Evolutionary conservation across 371 early-diverging fungal genomes (phyloP), one percentile per base, ranked within the genome.

Genomic region (Haplosporangium sp.): DNA sequence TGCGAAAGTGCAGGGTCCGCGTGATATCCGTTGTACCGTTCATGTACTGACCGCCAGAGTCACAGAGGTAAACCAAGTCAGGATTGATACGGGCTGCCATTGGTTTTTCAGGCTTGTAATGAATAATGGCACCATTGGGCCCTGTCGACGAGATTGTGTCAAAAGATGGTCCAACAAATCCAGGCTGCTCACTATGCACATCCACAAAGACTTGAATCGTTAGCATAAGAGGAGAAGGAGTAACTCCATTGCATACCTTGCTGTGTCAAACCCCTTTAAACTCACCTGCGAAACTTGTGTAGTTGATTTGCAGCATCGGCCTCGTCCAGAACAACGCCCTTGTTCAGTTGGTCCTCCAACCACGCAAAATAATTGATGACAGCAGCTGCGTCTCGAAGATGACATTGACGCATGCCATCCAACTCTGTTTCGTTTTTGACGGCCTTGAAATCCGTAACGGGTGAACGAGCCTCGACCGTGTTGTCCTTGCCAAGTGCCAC

Each of bases 1-100:
- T 83, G 36, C 95, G 94, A 85, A 99, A 98, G 80, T 96, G 96
- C 38, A 93, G 81, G 5, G 99, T 99, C 59, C 99, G 92, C 1
- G 99, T 99, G 37, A 96, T 94, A 79, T 99, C 99, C 5, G 99
- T 99, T 8, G 99, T 99, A 21, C 99, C 99, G 66, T 98, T 96
- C 29, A 82, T 80, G 88, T 97, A 99, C 82, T 99, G 99, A 43
- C 94, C 99, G 21, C 99, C 99, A 47, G 95, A 95, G 86, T 99
- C 99, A 74, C 97, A 94, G 45, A 99, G 90, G 76, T 97, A 96
- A 69, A 99, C 88, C 52, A 89, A 84, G 48, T 91, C 83, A 6
- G 85, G 80, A 63, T 90, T 83, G 54, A 98, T 89, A 4, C 68
- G 59, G 36, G 88, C 84, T 57, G 93, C 93, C 14, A 86, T 84